phyloP scores from a whole-genome alignment of 2,329 filamentous ascomycete genomes.

The Basipetospora chlamydospora region DNA sequence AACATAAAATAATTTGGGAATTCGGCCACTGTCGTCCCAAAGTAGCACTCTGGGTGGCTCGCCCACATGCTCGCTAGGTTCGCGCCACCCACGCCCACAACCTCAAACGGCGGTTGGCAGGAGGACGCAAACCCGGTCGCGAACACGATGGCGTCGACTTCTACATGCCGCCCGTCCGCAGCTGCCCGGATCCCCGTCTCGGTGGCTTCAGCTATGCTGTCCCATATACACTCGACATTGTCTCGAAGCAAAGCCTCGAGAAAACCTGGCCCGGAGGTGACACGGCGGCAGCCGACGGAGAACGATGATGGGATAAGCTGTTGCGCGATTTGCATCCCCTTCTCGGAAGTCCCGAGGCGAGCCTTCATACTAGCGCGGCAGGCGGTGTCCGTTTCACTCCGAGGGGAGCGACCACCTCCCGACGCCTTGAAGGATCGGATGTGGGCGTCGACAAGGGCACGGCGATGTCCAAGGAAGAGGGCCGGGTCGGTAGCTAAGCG shows the following conservation, averaged over 20 bases:
- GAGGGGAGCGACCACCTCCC: too few relatives aligned
- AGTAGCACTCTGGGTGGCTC: conserved; percentile 49
- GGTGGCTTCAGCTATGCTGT: conserved; percentile 43
- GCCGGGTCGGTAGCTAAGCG: too few relatives aligned
- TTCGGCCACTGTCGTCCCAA: conserved; percentile 46
- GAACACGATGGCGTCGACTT: conserved; percentile 52
- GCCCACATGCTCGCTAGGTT: conserved; percentile 43
- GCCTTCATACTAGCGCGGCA: too few relatives aligned
- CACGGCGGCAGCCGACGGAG: conserved; percentile 46
- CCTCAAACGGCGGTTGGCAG: conserved; percentile 43
- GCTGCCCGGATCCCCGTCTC: conserved; percentile 42
- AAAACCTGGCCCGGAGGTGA: conserved; percentile 53
- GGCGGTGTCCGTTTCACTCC: too few relatives aligned
- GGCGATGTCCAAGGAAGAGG: conserved; percentile 44
- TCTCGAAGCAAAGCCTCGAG: conserved; percentile 47
- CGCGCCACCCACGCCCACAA: conserved; percentile 33
- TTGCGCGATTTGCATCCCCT: conserved; percentile 17
- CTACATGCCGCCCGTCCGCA: too few relatives aligned
- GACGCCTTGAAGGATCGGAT: conserved; percentile 40
- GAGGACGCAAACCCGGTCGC: conserved; percentile 52
- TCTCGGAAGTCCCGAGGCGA: conserved; percentile 4
- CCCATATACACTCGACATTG: conserved; percentile 46
- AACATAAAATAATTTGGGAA: conserved; percentile 56
- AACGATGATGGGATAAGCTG: conserved; percentile 47
- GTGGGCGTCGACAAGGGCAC: conserved; percentile 36